Base-by-base conservation (phyloP, 805 yeast species). In the Pichia cephalocereana region DNA sequence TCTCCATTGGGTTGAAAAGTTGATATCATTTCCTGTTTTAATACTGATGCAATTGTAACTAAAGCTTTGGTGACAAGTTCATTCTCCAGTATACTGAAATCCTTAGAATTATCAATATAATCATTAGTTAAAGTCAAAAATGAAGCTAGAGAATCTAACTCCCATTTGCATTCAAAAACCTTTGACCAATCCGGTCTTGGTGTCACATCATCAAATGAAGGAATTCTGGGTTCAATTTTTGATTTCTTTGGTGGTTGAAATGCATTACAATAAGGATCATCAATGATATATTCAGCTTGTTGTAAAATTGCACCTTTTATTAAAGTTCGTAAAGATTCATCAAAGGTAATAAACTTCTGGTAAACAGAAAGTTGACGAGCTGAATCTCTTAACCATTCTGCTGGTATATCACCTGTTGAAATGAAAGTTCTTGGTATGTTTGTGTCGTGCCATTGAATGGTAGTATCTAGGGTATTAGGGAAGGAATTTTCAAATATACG, bases 391-490 rank as follows among this genome's bases (percentile, higher is more conserved):
- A 88, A 68, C 96, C 96, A 88, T 64, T 88, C 96, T 2, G 96
- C 96, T 62, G 86, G 89, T 48, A 88, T 88, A 60, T 88, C 96
- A 10, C 96, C 96, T 0, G 96, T 88, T 32, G 87, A 91, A 1
- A 88, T 76, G 64, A 88, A 88, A 0, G 95, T 72, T 52, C 80
- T 77, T 0, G 89, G 77, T 48, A 56, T 26, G 17, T 54, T 45
- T 19, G 53, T 45, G 4, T 59, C 54, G 62, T 83, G 87, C 86
- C 88, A 88, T 46, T 85, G 69, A 43, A 88, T 77, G 0, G 96
- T 87, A 0, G 96, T 88, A 58, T 88, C 96, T 46, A 88, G 66
- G 0, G 96, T 88, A 61, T 88, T 88, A 8, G 96, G 96, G 49
- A 87, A 73, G 41, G 91, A 74, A 61, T 88, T 88, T 58, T 88